Conservation (phyloP, 2,329 filamentous ascomycete genomes). For the Calonectria leucothoes region DNA sequence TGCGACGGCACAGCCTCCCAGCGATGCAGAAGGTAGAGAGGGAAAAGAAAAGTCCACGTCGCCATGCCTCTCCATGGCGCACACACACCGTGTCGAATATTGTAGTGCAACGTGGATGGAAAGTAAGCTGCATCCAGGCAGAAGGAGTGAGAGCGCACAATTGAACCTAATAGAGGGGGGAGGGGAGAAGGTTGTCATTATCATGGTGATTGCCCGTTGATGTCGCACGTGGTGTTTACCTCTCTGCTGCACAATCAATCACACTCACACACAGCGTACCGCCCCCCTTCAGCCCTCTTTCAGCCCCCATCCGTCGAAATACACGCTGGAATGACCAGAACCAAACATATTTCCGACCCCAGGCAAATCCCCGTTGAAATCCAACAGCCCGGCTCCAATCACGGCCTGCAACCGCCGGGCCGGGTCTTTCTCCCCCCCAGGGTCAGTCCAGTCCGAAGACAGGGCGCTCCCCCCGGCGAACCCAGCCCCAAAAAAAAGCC, state of each 20-base stretch:
- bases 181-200: not conserved
- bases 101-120: not conserved
- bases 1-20: slow-evolving; percentile 2
- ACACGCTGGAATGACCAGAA: not conserved
- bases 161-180: not conserved
- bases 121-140: not conserved
- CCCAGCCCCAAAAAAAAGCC: slow-evolving; percentile 24
- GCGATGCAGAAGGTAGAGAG: not conserved
- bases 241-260: not conserved
- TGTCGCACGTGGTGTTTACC: not conserved
- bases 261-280: not conserved
- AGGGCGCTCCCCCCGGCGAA: not conserved
- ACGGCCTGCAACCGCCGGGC: slow-evolving; percentile 8
- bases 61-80: not conserved
- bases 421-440: slow-evolving; percentile 6
- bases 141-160: not conserved
- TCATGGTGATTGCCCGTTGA: too few relatives aligned
- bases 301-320: not conserved
- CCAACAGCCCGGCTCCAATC: slow-evolving; percentile 19
- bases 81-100: not conserved
- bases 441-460: not conserved
- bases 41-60: not conserved
- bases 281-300: slow-evolving; percentile 1
- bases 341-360: slow-evolving; percentile 5
- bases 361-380: not conserved